A percentile compares a stretch with the other conserved stretches of the same genome.
Evolutionary conservation across 306 rosid species (phyloP).

Genomic region (Rosa multiflora): DNA sequence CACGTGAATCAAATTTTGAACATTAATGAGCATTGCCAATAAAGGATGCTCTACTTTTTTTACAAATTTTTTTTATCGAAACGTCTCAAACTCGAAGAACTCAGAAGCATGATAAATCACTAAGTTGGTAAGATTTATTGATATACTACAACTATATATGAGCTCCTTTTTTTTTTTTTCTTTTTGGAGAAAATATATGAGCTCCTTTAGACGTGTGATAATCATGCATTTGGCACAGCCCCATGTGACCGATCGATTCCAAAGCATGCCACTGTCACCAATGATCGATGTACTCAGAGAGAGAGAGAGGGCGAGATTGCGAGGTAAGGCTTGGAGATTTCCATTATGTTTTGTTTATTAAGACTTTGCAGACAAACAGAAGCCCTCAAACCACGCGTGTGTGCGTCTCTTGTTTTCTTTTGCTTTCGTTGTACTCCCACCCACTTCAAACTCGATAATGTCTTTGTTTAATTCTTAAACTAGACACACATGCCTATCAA

Average conservation of each 20-base stretch:
- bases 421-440: slow-evolving; percentile 16
- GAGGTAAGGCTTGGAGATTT: neutral
- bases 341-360: neutral
- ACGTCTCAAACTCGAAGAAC: neutral
- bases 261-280: slow-evolving; percentile 6
- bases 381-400: slow-evolving; percentile 23
- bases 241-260: neutral
- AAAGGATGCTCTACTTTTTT: neutral
- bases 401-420: neutral
- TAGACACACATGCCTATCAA: neutral
- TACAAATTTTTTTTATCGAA: too few relatives aligned
- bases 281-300: neutral
- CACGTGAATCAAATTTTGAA: neutral
- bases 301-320: neutral
- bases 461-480: neutral
- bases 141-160: neutral
- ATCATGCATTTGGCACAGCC: slow-evolving; percentile 3
- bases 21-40: neutral
- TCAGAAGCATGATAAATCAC: neutral
- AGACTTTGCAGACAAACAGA: slow-evolving; percentile 13
- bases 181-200: neutral
- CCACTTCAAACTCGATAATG: slow-evolving; percentile 6
- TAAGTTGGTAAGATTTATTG: neutral
- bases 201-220: neutral
- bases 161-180: neutral